A percentile compares a stretch with the other conserved stretches of the same genome.
Conservation (phyloP, 495 filamentous ascomycete genomes). For the Parmelia sp. region DNA sequence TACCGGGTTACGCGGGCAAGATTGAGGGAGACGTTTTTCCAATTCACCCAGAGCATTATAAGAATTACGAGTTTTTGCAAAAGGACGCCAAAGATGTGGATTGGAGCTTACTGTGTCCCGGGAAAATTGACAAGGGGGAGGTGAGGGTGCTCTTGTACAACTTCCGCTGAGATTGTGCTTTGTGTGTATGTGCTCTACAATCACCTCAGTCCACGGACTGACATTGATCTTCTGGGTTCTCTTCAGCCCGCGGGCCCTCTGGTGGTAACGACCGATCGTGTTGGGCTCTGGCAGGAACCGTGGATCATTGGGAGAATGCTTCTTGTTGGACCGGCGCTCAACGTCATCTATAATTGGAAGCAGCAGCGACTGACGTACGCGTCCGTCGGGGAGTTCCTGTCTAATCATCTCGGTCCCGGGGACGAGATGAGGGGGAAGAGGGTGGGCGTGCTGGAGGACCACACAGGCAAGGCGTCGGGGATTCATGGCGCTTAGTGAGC, state of each 20-base stretch:
- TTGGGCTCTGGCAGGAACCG: conserved; percentile 2
- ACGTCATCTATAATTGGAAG: conserved; percentile 8
- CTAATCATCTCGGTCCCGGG: conserved; percentile 2
- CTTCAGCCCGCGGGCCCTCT: conserved; percentile 12
- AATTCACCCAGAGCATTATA: conserved; percentile 24
- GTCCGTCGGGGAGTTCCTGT: conserved; percentile 3
- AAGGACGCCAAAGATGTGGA: conserved; percentile 21
- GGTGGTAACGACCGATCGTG: neutral
- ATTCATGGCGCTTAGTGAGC: neutral
- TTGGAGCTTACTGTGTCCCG: conserved; percentile 20
- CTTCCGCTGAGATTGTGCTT: conserved; percentile 3
- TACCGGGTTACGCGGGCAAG: conserved; percentile 16
- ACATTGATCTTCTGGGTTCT: neutral
- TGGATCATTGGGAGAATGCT: conserved; percentile 5
- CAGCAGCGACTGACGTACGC: conserved; percentile 6
- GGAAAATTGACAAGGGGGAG: conserved; percentile 20
- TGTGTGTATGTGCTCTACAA: neutral
- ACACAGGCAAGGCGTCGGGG: neutral
- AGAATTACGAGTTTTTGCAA: conserved; percentile 20
- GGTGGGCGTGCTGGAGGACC: conserved; percentile 1
- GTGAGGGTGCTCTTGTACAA: conserved; percentile 22
- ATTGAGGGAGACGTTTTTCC: conserved; percentile 23
- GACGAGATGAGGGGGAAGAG: conserved; percentile 10
- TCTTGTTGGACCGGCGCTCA: conserved; percentile 3
- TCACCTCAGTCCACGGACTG: neutral